A percentile compares a stretch with the other conserved stretches of the same genome.
Conservation (phyloP, 1,284 basidiomycete species). For the Cryptococcus jaspeensis region DNA sequence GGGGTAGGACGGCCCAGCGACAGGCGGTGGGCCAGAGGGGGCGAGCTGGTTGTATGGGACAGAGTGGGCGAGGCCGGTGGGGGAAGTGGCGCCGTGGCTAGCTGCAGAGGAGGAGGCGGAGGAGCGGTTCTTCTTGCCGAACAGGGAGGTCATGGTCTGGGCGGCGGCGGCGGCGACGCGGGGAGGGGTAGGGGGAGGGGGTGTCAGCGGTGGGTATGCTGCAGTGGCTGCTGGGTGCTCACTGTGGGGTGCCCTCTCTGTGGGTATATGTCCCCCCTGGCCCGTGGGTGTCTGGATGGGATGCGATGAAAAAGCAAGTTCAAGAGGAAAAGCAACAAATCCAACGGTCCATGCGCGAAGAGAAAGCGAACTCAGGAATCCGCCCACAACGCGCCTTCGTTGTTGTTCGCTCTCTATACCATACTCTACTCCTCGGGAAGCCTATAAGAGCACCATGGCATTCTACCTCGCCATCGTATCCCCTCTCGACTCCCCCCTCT, state of each 20-base stretch:
- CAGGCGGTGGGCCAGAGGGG: constrained; percentile 25
- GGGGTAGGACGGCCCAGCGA: constrained; percentile 32
- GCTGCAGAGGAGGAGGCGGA: constrained; percentile 25
- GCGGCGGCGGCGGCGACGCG: too few relatives aligned
- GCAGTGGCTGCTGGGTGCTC: neutral
- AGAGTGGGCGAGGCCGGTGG: constrained; percentile 24
- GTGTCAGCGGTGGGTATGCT: neutral
- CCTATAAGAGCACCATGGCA: constrained; percentile 47
- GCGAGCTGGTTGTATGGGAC: constrained; percentile 36
- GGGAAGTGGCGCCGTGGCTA: constrained; percentile 12
- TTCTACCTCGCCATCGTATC: constrained; percentile 53
- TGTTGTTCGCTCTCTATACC: too few relatives aligned
- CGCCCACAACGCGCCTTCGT: neutral
- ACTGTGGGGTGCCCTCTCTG: neutral
- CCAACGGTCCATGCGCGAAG: neutral
- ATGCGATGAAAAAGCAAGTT: neutral
- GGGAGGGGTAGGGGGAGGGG: neutral
- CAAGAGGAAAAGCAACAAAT: neutral
- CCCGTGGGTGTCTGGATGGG: too few relatives aligned
- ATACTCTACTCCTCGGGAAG: too few relatives aligned
- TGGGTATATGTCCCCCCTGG: neutral
- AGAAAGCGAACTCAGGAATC: neutral
- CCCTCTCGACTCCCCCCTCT: constrained; percentile 50
- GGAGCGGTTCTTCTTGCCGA: constrained; percentile 30
- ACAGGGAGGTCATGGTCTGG: constrained; percentile 33